These are phyloP conservation scores for Fusarium continuum DNA, from an alignment of 2,329 filamentous ascomycete genomes.

Conservation along the genomic window DNA sequence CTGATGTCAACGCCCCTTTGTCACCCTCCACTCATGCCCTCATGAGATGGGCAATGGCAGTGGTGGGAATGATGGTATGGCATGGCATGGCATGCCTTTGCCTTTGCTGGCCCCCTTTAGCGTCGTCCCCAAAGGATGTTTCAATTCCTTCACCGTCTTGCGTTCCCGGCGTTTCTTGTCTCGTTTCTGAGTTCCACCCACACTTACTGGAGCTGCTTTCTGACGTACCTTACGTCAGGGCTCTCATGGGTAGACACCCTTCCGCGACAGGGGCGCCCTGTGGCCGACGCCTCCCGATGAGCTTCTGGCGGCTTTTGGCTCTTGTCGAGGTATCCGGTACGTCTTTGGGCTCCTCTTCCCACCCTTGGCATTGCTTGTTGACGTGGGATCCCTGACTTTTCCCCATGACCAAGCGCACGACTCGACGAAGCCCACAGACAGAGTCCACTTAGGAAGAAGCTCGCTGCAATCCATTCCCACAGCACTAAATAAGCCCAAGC, in stretches of 20 bases:
- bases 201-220: conserved; percentile 35
- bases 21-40: conserved; percentile 30
- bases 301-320: conserved; percentile 38
- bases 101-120: conserved; percentile 33
- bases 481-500: conserved; percentile 42
- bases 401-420: conserved; percentile 41
- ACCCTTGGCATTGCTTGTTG: conserved; percentile 43
- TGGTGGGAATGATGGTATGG: conserved; percentile 19
- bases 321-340: conserved; percentile 39
- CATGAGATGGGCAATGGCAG: conserved; percentile 11
- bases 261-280: conserved; percentile 40
- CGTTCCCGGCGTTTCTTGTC: conserved; percentile 43
- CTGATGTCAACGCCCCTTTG: conserved; percentile 42
- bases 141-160: conserved; percentile 47
- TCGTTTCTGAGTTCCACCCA: conserved; percentile 40
- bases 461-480: conserved; percentile 41
- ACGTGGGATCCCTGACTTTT: conserved; percentile 38
- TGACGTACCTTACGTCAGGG: conserved; percentile 46
- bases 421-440: conserved; percentile 34
- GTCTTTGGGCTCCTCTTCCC: conserved; percentile 25
- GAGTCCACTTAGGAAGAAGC: conserved; percentile 28
- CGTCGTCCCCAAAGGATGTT: conserved; percentile 38
- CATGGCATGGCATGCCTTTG: too few relatives aligned
- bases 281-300: conserved; percentile 43
- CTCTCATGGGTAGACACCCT: conserved; percentile 41